These are phyloP conservation scores for Rhizopogon vulgaris DNA, from an alignment of 768 basidiomycete species.

Conservation along the genomic window DNA sequence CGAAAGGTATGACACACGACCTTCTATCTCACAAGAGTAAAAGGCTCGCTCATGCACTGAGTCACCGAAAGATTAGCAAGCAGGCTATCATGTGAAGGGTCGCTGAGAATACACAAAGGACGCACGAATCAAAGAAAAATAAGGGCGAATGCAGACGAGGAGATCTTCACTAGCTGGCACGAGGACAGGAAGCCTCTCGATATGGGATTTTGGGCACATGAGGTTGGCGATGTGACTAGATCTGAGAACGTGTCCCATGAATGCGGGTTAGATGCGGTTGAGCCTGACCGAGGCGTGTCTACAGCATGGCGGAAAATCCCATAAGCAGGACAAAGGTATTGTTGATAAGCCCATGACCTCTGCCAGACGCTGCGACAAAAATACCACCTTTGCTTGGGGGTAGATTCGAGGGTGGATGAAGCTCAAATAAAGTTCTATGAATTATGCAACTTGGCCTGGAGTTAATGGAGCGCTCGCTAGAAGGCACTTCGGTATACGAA, in stretches of 20 bases:
- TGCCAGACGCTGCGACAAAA: constrained; percentile 7
- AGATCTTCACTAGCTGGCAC: constrained; percentile 21
- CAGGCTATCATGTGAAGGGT: constrained; percentile 21
- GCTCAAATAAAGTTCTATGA: constrained; percentile 9
- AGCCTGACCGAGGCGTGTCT: constrained; percentile 47
- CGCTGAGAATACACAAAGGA: constrained; percentile 20
- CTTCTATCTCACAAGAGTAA: constrained; percentile 16
- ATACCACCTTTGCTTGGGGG: not conserved
- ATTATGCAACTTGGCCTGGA: constrained; percentile 21
- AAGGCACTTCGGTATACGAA: constrained; percentile 24
- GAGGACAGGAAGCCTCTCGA: constrained; percentile 39
- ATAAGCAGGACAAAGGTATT: constrained; percentile 51
- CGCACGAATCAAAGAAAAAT: constrained; percentile 25
- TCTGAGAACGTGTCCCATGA: constrained; percentile 57
- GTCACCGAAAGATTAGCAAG: constrained; percentile 21
- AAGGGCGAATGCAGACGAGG: constrained; percentile 20
- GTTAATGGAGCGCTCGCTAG: constrained; percentile 17
- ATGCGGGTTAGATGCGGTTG: constrained; percentile 55
- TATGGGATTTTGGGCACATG: constrained; percentile 53
- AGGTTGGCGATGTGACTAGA: constrained; percentile 41
- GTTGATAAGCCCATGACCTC: constrained; percentile 38
- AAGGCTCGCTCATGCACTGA: constrained; percentile 11
- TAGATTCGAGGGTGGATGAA: not conserved
- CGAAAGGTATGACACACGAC: constrained; percentile 23
- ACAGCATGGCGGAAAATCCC: constrained; percentile 54